Evolutionary conservation across 140 eudicot species (phyloP).

Genomic region (Senecio squalidus): DNA sequence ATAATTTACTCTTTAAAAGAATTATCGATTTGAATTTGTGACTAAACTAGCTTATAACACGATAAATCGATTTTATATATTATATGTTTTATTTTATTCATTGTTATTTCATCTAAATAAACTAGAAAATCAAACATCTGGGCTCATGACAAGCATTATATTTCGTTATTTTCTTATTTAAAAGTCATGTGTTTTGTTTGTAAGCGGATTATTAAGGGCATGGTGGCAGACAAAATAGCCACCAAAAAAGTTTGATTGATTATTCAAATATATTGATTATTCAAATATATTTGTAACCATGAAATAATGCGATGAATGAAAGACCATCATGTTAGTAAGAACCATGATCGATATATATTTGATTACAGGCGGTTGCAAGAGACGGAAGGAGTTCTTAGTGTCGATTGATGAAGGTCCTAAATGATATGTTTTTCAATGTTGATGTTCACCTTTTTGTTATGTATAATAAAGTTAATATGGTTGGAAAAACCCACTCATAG

Average conservation of each 20-base stretch:
- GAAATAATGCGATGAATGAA: background rate
- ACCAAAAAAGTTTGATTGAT: slow-evolving; percentile 29
- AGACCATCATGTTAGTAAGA: too few relatives aligned
- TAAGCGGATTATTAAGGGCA: slow-evolving; percentile 22
- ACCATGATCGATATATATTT: too few relatives aligned
- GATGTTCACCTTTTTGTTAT: background rate
- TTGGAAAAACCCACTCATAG: background rate
- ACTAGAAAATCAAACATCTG: slow-evolving; percentile 4
- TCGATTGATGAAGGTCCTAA: too few relatives aligned
- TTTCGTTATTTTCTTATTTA: slow-evolving; percentile 23
- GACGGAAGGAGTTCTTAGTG: too few relatives aligned
- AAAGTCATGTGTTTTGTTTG: slow-evolving; percentile 30
- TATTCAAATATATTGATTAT: background rate
- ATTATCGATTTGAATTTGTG: too few relatives aligned
- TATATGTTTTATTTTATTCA: background rate
- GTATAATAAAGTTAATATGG: background rate
- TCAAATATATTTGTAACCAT: background rate
- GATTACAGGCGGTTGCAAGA: too few relatives aligned
- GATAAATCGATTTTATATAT: background rate
- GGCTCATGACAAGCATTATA: slow-evolving; percentile 26
- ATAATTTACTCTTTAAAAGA: too few relatives aligned
- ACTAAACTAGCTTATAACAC: too few relatives aligned
- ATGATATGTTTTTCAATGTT: background rate
- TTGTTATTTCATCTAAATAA: background rate
- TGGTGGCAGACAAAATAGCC: slow-evolving; percentile 37